Base-by-base conservation (phyloP, 1,139 yeast genomes). In the Zygotorulaspora mrakii region DNA sequence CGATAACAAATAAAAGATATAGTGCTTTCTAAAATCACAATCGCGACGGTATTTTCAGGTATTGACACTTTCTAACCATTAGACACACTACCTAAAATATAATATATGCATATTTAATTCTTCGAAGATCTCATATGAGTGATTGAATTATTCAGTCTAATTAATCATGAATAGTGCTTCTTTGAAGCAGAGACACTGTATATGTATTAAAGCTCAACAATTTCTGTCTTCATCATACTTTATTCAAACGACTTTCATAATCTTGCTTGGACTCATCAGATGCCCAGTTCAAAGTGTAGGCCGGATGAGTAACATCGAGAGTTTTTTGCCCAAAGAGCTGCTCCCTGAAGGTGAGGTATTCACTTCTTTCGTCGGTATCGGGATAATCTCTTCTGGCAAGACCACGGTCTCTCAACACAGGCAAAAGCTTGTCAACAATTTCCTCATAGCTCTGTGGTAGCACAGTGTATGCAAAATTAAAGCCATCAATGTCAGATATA, bases 251-350 rank as follows among this genome's bases (percentile, higher is more conserved):
- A 10, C 37, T 42, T 38, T 69, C 73, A 45, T 67, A 67, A 17
- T 66, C 69, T 40, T 64, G 68, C 45, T 59, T 65, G 1, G 67
- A 40, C 41, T 62, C 68, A 17, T 66, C 68, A 9, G 64, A 61
- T 35, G 54, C 57, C 74, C 74, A 70, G 55, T 70, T 66, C 29
- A 68, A 54, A 2, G 54, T 55, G 47, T 68, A 48, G 7, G 73
- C 73, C 13, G 71, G 71, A 43, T 70, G 74, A 5, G 47, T 47
- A 12, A 12, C 17, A 30, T 47, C 49, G 5, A 47, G 25, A 3
- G 31, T 23, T 12, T 28, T 37, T 17, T 39, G 29, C 2, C 61
- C 61, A 34, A 52, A 54, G 7, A 57, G 35, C 29, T 50, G 55
- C 33, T 57, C 61, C 39, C 61, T 48, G 42, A 52, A 57, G 11